Percentiles rank a stretch among this genome's conserved stretches.
These are phyloP conservation scores for Mycena metata DNA, from an alignment of 768 basidiomycete genomes.

Conservation along the genomic window DNA sequence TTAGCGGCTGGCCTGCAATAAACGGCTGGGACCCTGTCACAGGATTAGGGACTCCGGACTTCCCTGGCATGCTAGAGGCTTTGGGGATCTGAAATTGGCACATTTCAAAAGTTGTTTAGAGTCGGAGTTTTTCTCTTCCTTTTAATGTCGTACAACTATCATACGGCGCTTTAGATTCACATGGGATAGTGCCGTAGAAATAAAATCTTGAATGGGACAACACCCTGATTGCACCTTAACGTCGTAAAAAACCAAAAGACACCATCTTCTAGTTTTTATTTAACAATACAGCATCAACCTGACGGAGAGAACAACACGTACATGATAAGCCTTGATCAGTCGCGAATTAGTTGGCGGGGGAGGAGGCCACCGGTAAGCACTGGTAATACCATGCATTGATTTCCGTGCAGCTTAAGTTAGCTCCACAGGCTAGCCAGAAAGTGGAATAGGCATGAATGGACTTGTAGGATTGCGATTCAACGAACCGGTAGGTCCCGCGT, in stretches of 20 bases:
- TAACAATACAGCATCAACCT: conserved; percentile 15
- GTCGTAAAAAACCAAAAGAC: background rate
- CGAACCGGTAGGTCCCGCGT: conserved; percentile 15
- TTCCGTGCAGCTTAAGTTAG: background rate
- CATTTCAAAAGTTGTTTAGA: conserved; percentile 13
- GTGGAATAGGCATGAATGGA: conserved; percentile 1
- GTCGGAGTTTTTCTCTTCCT: too few species aligned
- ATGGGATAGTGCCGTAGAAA: conserved; percentile 10
- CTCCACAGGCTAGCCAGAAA: background rate
- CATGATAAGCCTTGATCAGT: background rate
- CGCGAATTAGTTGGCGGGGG: conserved; percentile 7
- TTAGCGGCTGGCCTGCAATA: conserved; percentile 14
- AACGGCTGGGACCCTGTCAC: conserved; percentile 23
- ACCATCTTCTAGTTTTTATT: conserved; percentile 3
- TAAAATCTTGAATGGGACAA: conserved; percentile 7
- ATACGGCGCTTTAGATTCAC: conserved; percentile 4
- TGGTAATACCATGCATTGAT: conserved; percentile 3
- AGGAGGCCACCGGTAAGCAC: conserved; percentile 1
- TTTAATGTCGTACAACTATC: too few species aligned
- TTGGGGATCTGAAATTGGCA: conserved; percentile 26
- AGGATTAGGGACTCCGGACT: conserved; percentile 28
- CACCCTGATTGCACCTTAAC: conserved; percentile 2
- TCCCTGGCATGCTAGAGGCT: conserved; percentile 20
- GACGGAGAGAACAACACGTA: conserved; percentile 1
- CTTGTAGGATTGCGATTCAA: conserved; percentile 8